phyloP scores from a whole-genome alignment of 2,329 filamentous ascomycete genomes.

The Diaporthe eres region DNA sequence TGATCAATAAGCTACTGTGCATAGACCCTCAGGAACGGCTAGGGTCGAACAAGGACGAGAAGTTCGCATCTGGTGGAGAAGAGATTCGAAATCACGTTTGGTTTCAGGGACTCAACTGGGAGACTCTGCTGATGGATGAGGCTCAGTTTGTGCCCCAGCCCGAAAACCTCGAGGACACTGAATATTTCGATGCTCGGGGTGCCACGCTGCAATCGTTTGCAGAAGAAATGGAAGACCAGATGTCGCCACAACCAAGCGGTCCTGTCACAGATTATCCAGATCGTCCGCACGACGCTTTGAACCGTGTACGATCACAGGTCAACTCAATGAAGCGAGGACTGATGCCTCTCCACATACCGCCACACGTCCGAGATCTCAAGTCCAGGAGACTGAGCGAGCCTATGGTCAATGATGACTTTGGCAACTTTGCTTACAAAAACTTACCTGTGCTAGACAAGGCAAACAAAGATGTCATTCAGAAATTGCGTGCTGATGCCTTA shows the following conservation, averaged over 20 bases:
- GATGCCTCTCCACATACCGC: slow-evolving; percentile 96
- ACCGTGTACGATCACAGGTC: slow-evolving; percentile 88
- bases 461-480: slow-evolving; percentile 99
- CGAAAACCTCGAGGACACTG: slow-evolving; percentile 96
- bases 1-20: slow-evolving; percentile 93
- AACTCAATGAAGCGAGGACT: slow-evolving; percentile 90
- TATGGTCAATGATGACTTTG: slow-evolving; percentile 91
- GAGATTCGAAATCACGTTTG: slow-evolving; percentile 92
- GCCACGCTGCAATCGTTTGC: slow-evolving; percentile 93
- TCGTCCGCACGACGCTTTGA: slow-evolving; percentile 93
- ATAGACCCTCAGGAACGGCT: slow-evolving; percentile 85
- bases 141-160: slow-evolving; percentile 94
- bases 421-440: slow-evolving; percentile 97
- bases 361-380: slow-evolving; percentile 93
- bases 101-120: slow-evolving; percentile 92
- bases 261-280: slow-evolving; percentile 85
- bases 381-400: slow-evolving; percentile 92
- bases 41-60: slow-evolving; percentile 88
- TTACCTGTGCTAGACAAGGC: slow-evolving; percentile 96
- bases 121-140: slow-evolving; percentile 91
- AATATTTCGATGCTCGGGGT: slow-evolving; percentile 95
- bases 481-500: slow-evolving; percentile 91
- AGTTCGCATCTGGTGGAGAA: slow-evolving; percentile 85
- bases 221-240: slow-evolving; percentile 93
- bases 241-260: slow-evolving; percentile 78